A percentile compares a stretch with the other conserved stretches of the same genome.
Evolutionary conservation across 2,329 filamentous ascomycete species (phyloP).

Genomic region (Stenocarpella maydis): DNA sequence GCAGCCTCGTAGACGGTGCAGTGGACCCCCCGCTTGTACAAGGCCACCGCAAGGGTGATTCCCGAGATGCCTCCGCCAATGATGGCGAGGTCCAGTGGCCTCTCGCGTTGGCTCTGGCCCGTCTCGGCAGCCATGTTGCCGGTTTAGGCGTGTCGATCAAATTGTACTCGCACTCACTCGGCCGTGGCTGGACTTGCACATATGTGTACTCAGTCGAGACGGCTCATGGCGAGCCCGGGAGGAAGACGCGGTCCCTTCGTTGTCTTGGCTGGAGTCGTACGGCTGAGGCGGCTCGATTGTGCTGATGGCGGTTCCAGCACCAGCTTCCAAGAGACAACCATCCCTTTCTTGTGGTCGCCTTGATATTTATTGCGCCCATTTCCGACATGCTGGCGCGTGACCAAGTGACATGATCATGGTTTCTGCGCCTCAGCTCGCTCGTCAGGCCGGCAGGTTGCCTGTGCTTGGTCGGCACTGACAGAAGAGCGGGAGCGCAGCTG

Average conservation of each 20-base stretch:
- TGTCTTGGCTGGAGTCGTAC: neutral
- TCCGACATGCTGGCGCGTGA: neutral
- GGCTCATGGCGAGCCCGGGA: neutral
- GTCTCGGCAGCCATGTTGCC: constrained; percentile 6
- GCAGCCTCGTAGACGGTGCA: constrained; percentile 49
- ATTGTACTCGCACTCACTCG: neutral
- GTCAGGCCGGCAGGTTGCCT: too few species aligned
- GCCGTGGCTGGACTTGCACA: neutral
- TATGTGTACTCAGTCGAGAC: neutral
- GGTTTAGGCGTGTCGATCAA: neutral
- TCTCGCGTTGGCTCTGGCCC: neutral
- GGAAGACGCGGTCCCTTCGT: neutral
- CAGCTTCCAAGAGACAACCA: neutral
- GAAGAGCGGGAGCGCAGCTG: neutral
- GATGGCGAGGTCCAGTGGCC: constrained; percentile 46
- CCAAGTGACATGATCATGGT: neutral
- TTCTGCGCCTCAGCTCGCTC: neutral
- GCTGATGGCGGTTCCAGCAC: neutral
- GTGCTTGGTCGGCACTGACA: neutral
- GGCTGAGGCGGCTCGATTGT: neutral
- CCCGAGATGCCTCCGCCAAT: constrained; percentile 53
- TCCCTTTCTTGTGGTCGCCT: constrained; percentile 4
- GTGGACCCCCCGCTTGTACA: constrained; percentile 43
- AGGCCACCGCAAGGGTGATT: constrained; percentile 46
- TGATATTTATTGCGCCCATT: constrained; percentile 3